A percentile compares a stretch with the other conserved stretches of the same genome.
Evolutionary conservation across 2,329 filamentous ascomycete species (phyloP).

Genomic region (Hymenotorrendiella dingleyae): DNA sequence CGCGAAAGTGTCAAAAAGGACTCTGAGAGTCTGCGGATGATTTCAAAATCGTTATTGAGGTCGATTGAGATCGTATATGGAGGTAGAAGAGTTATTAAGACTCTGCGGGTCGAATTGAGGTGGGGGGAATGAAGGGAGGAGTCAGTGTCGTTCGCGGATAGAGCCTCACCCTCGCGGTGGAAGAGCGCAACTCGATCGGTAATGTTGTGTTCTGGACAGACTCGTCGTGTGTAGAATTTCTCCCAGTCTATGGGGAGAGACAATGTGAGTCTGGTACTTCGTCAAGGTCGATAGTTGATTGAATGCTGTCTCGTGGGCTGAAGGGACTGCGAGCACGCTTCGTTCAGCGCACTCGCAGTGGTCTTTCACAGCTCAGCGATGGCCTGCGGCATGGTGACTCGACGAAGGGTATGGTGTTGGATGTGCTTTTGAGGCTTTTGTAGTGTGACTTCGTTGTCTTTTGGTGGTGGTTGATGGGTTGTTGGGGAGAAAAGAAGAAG

Average conservation of each 20-base stretch:
- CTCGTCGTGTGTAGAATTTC: constrained; percentile 11
- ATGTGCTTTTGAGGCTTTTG: constrained; percentile 27
- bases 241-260: constrained; percentile 18
- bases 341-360: constrained; percentile 61
- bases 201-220: constrained; percentile 32
- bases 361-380: constrained; percentile 88
- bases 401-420: constrained; percentile 49
- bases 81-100: constrained; percentile 8
- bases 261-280: constrained; percentile 55
- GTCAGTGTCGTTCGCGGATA: constrained; percentile 16
- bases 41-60: constrained; percentile 1
- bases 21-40: constrained; percentile 1
- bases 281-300: constrained; percentile 61
- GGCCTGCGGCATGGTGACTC: constrained; percentile 70
- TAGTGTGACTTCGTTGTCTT: constrained; percentile 64
- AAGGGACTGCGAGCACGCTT: constrained; percentile 68
- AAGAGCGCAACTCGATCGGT: constrained; percentile 25
- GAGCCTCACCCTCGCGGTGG: constrained; percentile 19
- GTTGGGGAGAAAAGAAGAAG: constrained; percentile 18
- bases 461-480: constrained; percentile 25
- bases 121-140: constrained; percentile 8
- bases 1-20: constrained; percentile 1
- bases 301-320: constrained; percentile 66
- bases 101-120: constrained; percentile 6
- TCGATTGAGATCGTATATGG: constrained; percentile 16